A percentile compares a stretch with the other conserved stretches of the same genome.
Conservation (phyloP, 163 green algal species). For the Botryococcus braunii region DNA sequence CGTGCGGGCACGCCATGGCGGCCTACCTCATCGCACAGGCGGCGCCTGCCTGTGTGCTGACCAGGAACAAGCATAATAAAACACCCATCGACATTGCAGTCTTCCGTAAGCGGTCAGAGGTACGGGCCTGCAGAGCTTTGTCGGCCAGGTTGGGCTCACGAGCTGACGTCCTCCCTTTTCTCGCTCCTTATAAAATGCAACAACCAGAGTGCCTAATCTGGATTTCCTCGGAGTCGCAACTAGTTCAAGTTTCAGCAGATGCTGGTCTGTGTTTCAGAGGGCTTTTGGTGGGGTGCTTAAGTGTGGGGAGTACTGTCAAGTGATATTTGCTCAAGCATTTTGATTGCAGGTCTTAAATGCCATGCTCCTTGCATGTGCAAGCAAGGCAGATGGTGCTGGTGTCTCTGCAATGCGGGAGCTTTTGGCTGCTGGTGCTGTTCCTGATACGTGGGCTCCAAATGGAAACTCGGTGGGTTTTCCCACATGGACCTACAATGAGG, state of each 20-base stretch:
- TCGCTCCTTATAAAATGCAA: not conserved
- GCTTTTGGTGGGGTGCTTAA: not conserved
- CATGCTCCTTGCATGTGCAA: constrained; percentile 65
- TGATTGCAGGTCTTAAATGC: constrained; percentile 59
- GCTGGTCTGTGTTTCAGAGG: not conserved
- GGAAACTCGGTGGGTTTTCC: constrained; percentile 29
- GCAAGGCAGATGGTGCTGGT: constrained; percentile 17
- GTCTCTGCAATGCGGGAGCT: constrained; percentile 45
- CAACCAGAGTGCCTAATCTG: not conserved
- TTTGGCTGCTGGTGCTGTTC: constrained; percentile 52
- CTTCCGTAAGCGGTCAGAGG: constrained; percentile 14
- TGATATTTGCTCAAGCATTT: too few relatives aligned
- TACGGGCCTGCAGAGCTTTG: not conserved
- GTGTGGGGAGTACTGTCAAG: too few relatives aligned
- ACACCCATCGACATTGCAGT: not conserved
- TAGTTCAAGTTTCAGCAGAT: not conserved
- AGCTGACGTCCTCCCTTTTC: not conserved
- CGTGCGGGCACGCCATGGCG: constrained; percentile 26
- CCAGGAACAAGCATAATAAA: not conserved
- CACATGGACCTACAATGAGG: too few relatives aligned
- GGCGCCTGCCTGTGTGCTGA: not conserved
- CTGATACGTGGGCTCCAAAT: constrained; percentile 71
- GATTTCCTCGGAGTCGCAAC: not conserved
- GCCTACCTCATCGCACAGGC: not conserved
- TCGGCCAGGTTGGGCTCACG: not conserved